phyloP scores from a whole-genome alignment of 2,329 filamentous ascomycete genomes.

The Ophiostoma ips region DNA sequence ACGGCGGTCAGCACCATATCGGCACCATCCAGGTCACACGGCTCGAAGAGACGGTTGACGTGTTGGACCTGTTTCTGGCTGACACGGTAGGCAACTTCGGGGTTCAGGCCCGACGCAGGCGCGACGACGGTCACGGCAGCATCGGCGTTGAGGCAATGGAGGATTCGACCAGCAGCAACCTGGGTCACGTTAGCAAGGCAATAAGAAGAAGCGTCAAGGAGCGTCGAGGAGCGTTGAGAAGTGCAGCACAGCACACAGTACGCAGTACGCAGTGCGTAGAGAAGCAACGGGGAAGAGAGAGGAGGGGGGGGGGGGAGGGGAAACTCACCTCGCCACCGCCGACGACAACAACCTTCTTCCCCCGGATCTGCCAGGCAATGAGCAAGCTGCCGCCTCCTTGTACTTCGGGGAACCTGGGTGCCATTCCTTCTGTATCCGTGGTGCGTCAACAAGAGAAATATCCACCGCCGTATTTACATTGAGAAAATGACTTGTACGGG shows the following conservation, averaged over 20 bases:
- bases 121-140: constrained; percentile 78
- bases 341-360: constrained; percentile 80
- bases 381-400: constrained; percentile 88
- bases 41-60: constrained; percentile 70
- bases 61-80: constrained; percentile 62
- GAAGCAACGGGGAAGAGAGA: not conserved
- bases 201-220: constrained; percentile 4
- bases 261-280: too few relatives aligned
- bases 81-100: constrained; percentile 76
- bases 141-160: constrained; percentile 90
- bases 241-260: not conserved
- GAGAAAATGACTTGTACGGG: not conserved
- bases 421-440: constrained; percentile 6
- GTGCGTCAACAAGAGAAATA: not conserved
- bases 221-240: not conserved
- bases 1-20: constrained; percentile 90
- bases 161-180: constrained; percentile 90
- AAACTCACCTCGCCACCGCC: constrained; percentile 81
- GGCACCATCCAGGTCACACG: constrained; percentile 65
- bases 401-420: constrained; percentile 55
- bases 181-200: constrained; percentile 23
- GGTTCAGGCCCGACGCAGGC: constrained; percentile 66
- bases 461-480: not conserved
- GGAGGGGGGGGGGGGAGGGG: not conserved
- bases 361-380: constrained; percentile 86